Conservation (phyloP, 768 basidiomycete genomes). For the Collybiopsis confluens region DNA sequence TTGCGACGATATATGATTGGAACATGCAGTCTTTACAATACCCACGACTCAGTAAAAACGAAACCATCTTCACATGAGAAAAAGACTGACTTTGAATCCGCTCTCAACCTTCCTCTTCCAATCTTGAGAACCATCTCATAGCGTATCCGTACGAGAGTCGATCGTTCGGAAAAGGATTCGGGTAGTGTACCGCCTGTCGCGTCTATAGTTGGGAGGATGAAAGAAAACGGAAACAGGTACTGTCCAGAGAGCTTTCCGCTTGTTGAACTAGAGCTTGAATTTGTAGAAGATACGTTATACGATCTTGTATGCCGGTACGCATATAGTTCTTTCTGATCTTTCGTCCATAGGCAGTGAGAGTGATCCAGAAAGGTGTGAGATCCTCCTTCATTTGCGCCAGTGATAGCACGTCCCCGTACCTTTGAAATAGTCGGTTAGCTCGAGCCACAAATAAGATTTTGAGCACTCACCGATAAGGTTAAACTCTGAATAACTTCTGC, state of each 20-base stretch:
- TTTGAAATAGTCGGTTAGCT: constrained; percentile 6
- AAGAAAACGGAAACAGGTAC: constrained; percentile 36
- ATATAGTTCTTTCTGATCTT: constrained; percentile 27
- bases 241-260: constrained; percentile 29
- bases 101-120: constrained; percentile 31
- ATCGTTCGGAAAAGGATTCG: constrained; percentile 32
- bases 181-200: constrained; percentile 20
- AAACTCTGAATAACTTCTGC: constrained; percentile 26
- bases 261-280: background rate
- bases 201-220: constrained; percentile 29
- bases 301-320: constrained; percentile 3
- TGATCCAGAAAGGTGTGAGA: constrained; percentile 26
- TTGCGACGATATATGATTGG: constrained; percentile 30
- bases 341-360: constrained; percentile 26
- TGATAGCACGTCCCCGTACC: constrained; percentile 28
- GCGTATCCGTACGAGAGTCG: constrained; percentile 25
- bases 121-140: constrained; percentile 35
- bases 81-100: constrained; percentile 33
- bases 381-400: constrained; percentile 23
- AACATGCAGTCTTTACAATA: constrained; percentile 17
- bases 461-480: constrained; percentile 19
- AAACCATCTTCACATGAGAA: background rate
- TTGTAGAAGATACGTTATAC: background rate
- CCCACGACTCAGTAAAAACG: background rate
- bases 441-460: background rate